A percentile compares a stretch with the other conserved stretches of the same genome.
These are phyloP conservation scores for Flaveria ramosissima DNA, from an alignment of 129 eudicot species.

Conservation along the genomic window DNA sequence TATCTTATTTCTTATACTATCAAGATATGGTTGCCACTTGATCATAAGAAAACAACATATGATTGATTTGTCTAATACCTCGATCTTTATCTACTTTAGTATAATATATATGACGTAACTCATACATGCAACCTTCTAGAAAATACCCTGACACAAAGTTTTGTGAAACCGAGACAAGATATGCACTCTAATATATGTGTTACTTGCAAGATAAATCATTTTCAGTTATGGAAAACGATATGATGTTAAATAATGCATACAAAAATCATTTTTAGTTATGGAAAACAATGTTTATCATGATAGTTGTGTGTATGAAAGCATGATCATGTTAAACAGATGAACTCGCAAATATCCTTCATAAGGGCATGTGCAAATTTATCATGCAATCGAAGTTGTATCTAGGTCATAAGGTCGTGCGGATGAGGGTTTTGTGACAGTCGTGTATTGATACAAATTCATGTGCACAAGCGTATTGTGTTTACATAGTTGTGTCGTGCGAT, in stretches of 20 bases:
- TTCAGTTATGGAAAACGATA: background rate
- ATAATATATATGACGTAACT: conserved; percentile 13
- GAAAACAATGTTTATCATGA: background rate
- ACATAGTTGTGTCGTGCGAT: background rate
- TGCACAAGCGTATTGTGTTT: too few relatives aligned
- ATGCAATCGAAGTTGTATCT: too few relatives aligned
- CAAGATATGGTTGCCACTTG: conserved; percentile 13
- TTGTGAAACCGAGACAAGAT: background rate
- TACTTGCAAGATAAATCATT: background rate
- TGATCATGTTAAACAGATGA: background rate
- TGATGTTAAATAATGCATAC: background rate
- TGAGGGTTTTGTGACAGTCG: too few relatives aligned
- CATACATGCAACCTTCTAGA: conserved; percentile 22
- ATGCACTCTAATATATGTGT: background rate
- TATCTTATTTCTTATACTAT: background rate
- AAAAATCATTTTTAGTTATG: background rate
- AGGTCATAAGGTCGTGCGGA: too few relatives aligned
- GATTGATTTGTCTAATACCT: background rate
- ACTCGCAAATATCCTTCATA: background rate
- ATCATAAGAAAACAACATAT: conserved; percentile 10
- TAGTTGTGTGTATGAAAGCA: too few relatives aligned
- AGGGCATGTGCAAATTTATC: background rate
- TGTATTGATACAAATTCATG: too few relatives aligned
- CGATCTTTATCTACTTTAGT: background rate
- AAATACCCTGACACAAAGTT: background rate